A percentile compares a stretch with the other conserved stretches of the same genome.
Evolutionary conservation across 192 early-diverging fungal species (phyloP).

Genomic region (Geranomyces variabilis): DNA sequence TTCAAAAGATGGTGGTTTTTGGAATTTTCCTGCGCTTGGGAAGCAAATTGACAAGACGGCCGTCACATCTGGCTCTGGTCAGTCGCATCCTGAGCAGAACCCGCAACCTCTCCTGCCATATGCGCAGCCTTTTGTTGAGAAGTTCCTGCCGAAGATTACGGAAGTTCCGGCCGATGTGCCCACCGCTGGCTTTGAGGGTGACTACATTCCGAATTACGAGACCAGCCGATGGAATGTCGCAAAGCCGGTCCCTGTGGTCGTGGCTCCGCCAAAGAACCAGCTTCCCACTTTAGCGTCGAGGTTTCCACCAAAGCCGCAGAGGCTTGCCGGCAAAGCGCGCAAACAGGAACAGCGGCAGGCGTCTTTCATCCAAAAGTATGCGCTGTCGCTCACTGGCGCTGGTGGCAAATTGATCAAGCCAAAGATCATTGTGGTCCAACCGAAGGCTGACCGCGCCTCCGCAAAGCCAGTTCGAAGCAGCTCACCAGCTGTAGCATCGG

Average conservation of each 20-base stretch:
- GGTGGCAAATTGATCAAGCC: conserved; percentile 21
- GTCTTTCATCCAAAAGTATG: conserved; percentile 22
- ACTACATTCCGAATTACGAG: conserved; percentile 15
- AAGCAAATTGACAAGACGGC: neutral
- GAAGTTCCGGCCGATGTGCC: neutral
- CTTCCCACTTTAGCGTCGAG: neutral
- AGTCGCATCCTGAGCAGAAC: neutral
- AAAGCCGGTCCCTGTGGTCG: conserved; percentile 8
- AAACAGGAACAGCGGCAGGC: conserved; percentile 25
- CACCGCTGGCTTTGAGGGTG: neutral
- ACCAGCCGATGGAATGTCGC: conserved; percentile 19
- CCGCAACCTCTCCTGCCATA: conserved; percentile 11
- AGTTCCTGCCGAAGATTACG: conserved; percentile 12
- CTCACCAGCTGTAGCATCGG: neutral
- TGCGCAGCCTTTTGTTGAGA: conserved; percentile 8
- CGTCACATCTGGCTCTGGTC: neutral
- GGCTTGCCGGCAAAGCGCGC: neutral
- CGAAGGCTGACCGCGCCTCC: neutral
- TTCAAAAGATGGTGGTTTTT: neutral
- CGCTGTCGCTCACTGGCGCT: conserved; percentile 25
- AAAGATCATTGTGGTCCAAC: conserved; percentile 17
- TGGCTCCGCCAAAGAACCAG: neutral
- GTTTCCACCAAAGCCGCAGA: neutral
- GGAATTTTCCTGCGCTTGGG: neutral
- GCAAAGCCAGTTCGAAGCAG: neutral